Base-by-base conservation (phyloP, 306 rosid species). In the Rubus parviflorus region DNA sequence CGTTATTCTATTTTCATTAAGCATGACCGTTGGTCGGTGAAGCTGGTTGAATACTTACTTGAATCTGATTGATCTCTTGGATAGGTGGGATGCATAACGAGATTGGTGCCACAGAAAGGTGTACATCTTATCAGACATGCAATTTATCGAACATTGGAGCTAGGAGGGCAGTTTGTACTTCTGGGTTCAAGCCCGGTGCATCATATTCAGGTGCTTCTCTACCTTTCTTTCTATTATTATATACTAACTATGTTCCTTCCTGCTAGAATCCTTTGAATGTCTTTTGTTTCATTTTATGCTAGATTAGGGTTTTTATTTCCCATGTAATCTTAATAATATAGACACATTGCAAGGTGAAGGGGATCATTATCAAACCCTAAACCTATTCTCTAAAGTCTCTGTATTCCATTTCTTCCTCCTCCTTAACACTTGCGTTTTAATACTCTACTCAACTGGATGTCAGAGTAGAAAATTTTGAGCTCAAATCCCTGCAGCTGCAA, bases 91-190 rank as follows among this genome's bases (percentile, higher is more conserved):
- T 89, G 96, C 93, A 87, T 95, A 82, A 95, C 99, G 79, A 89
- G 99, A 79, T 81, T 95, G 91, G 99, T 95, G 80, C 97, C 99
- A 40, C 99, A 95, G 81, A 95, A 95, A 84, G 99, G 99, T 70
- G 93, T 95, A 58, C 97, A 92, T 80, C 97, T 95, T 72, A 95
- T 95, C 64, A 89, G 99, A 77, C 96, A 92, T 84, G 99, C 99
- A 15, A 80, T 95, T 61, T 95, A 88, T 79, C 85, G 88, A 83
- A 95, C 99, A 47, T 42, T 91, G 83, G 96, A 90, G 85, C 85
- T 90, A 58, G 97, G 96, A 76, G 99, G 99, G 80, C 99, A 95
- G 84, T 95, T 95, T 87, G 81, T 95, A 69, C 96, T 95, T 68
- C 90, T 95, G 73, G 99, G 99, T 83, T 92, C 97, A 81, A 95